These are phyloP conservation scores for Cordyceps tenuipes DNA, from an alignment of 2,329 filamentous ascomycete species.

Conservation along the genomic window DNA sequence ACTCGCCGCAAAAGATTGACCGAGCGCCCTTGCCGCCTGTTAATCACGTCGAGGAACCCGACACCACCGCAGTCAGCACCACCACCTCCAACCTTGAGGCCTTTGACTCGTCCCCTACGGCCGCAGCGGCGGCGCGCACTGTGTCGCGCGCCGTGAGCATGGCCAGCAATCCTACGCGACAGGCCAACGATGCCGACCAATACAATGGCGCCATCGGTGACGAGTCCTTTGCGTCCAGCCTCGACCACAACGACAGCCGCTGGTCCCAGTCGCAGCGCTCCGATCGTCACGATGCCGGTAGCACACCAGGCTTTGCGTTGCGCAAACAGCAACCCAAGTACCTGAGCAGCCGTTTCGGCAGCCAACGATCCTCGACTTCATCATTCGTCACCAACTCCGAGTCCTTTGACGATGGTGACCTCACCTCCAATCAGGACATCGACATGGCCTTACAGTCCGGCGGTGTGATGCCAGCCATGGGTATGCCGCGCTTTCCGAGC, in stretches of 20 bases:
- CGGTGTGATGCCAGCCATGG: conserved; percentile 56
- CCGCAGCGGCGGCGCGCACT: conserved; percentile 44
- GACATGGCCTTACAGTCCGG: conserved; percentile 81
- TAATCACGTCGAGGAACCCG: conserved; percentile 15
- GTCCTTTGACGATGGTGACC: conserved; percentile 60
- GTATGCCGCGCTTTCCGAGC: conserved; percentile 41
- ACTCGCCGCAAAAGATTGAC: conserved; percentile 32
- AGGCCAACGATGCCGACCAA: conserved; percentile 13
- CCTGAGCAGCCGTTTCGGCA: conserved; percentile 47
- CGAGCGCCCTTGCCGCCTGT: conserved; percentile 11
- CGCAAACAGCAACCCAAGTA: conserved; percentile 46
- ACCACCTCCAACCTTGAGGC: conserved; percentile 44
- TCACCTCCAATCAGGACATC: conserved; percentile 55
- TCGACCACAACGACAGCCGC: conserved; percentile 21
- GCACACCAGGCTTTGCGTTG: conserved; percentile 38
- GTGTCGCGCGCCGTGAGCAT: conserved; percentile 44
- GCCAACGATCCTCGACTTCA: conserved; percentile 52
- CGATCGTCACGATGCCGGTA: conserved; percentile 34
- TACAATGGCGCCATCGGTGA: conserved; percentile 23
- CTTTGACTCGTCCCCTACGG: conserved; percentile 49
- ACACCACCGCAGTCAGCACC: conserved; percentile 26
- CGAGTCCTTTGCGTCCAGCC: conserved; percentile 22
- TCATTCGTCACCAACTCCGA: conserved; percentile 48
- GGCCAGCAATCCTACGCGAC: conserved; percentile 24
- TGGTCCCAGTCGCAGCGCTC: conserved; percentile 23